phyloP scores from a whole-genome alignment of 2,329 filamentous ascomycete genomes.

The Microdochium paspali region DNA sequence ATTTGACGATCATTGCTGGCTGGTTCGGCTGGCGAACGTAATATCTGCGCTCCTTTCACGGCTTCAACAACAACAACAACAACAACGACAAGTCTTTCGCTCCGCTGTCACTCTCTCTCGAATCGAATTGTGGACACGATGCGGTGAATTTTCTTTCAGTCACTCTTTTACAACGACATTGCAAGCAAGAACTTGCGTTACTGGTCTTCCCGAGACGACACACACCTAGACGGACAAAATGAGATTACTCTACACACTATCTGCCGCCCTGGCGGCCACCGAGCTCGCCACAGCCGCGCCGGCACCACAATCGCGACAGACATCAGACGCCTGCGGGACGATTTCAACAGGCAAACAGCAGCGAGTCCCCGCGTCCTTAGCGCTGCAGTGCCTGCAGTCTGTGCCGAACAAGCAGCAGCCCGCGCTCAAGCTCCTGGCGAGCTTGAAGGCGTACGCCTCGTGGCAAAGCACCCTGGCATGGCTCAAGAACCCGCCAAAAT shows the following conservation, averaged over 20 bases:
- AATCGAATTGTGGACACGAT: neutral
- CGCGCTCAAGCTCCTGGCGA: conserved; percentile 24
- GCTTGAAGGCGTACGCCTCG: conserved; percentile 29
- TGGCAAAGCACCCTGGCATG: conserved; percentile 39
- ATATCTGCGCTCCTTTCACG: neutral
- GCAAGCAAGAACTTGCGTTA: neutral
- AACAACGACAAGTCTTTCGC: too few species aligned
- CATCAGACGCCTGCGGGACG: neutral
- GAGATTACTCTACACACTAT: neutral
- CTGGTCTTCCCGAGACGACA: neutral
- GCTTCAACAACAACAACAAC: too few species aligned
- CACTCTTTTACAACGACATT: neutral
- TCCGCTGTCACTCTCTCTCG: neutral
- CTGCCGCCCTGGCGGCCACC: too few species aligned
- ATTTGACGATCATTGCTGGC: neutral
- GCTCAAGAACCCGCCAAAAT: conserved; percentile 39
- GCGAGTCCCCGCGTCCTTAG: conserved; percentile 21
- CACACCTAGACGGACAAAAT: neutral
- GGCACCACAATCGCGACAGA: neutral
- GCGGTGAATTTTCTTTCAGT: neutral
- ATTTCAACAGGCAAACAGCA: neutral
- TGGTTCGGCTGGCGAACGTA: neutral
- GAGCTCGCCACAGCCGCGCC: neutral
- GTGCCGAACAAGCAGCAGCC: conserved; percentile 26
- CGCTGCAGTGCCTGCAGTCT: conserved; percentile 25